Percentiles rank a stretch among this genome's conserved stretches.
These are phyloP conservation scores for Penicillium corylophilum DNA, from an alignment of 2,329 filamentous ascomycete genomes.

Conservation along the genomic window DNA sequence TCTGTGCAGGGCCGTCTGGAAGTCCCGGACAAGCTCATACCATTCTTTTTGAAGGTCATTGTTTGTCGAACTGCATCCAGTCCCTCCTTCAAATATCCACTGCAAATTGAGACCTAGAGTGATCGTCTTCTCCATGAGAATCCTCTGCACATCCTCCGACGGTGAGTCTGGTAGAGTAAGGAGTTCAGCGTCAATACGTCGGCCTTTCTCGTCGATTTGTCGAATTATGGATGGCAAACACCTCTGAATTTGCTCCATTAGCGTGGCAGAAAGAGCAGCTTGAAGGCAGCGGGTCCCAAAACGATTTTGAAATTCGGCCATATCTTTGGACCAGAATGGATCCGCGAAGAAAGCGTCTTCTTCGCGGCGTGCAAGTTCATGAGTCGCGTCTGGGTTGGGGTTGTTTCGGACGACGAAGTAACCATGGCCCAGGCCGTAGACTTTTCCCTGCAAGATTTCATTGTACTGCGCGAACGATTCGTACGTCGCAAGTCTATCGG, in stretches of 20 bases:
- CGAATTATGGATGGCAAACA: conserved; percentile 36
- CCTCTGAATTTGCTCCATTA: conserved; percentile 44
- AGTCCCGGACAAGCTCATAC: conserved; percentile 49
- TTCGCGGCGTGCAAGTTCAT: conserved; percentile 48
- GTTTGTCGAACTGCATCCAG: conserved; percentile 16
- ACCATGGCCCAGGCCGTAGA: conserved; percentile 66
- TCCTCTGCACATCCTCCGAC: conserved; percentile 61
- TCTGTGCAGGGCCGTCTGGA: conserved; percentile 50
- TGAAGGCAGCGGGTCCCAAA: conserved; percentile 57
- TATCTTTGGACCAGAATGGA: conserved; percentile 47
- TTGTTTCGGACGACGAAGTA: conserved; percentile 72
- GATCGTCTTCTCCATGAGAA: conserved; percentile 60
- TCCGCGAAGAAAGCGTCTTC: conserved; percentile 54
- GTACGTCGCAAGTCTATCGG: conserved; percentile 64
- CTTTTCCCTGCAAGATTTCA: conserved; percentile 60
- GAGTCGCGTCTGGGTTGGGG: conserved; percentile 45
- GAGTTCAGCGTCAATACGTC: conserved; percentile 56
- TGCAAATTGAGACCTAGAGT: conserved; percentile 58
- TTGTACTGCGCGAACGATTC: conserved; percentile 59
- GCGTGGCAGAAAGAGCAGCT: conserved; percentile 39
- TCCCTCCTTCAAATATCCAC: conserved; percentile 54
- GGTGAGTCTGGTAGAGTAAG: conserved; percentile 65
- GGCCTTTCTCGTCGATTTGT: conserved; percentile 51
- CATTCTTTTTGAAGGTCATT: conserved; percentile 47
- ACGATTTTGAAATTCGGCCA: conserved; percentile 41